These are phyloP conservation scores for Buddleja alternifolia DNA, from an alignment of 257 asterid species.

Conservation along the genomic window DNA sequence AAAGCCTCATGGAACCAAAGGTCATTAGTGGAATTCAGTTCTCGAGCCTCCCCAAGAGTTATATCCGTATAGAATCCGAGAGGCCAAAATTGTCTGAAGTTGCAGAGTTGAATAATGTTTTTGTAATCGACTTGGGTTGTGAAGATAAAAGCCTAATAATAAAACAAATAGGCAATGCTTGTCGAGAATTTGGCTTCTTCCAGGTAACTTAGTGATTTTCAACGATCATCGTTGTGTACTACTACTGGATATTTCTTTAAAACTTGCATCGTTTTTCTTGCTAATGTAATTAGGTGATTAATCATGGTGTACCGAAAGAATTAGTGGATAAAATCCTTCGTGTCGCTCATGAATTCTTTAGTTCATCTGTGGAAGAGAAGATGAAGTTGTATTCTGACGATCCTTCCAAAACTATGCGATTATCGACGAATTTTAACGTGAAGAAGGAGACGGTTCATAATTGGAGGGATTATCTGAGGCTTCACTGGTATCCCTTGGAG, in stretches of 20 bases:
- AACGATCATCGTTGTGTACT: not conserved
- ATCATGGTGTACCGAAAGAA: slow-evolving; percentile 52
- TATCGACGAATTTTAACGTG: slow-evolving; percentile 63
- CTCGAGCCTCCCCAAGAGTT: slow-evolving; percentile 49
- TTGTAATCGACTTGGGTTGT: slow-evolving; percentile 51
- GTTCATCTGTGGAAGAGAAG: slow-evolving; percentile 59
- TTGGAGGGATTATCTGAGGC: slow-evolving; percentile 69
- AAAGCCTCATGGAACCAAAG: slow-evolving; percentile 44
- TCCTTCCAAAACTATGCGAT: slow-evolving; percentile 54
- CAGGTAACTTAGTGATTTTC: slow-evolving; percentile 41
- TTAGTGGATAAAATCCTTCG: slow-evolving; percentile 33
- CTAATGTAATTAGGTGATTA: slow-evolving; percentile 45
- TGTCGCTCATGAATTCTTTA: slow-evolving; percentile 55
- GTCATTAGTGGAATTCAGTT: slow-evolving; percentile 51
- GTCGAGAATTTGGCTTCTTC: slow-evolving; percentile 54
- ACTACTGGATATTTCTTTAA: not conserved
- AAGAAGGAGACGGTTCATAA: slow-evolving; percentile 60
- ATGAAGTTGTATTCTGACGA: slow-evolving; percentile 64
- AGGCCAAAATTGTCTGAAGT: slow-evolving; percentile 55
- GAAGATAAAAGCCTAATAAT: slow-evolving; percentile 33
- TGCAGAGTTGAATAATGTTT: slow-evolving; percentile 39
- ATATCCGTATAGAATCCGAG: slow-evolving; percentile 56
- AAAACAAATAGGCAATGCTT: slow-evolving; percentile 48
- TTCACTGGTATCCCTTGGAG: slow-evolving; percentile 62
- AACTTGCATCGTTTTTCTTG: not conserved